Evolutionary conservation across 768 basidiomycete genomes (phyloP).

Genomic region (Omphalotus guepiniiformis): DNA sequence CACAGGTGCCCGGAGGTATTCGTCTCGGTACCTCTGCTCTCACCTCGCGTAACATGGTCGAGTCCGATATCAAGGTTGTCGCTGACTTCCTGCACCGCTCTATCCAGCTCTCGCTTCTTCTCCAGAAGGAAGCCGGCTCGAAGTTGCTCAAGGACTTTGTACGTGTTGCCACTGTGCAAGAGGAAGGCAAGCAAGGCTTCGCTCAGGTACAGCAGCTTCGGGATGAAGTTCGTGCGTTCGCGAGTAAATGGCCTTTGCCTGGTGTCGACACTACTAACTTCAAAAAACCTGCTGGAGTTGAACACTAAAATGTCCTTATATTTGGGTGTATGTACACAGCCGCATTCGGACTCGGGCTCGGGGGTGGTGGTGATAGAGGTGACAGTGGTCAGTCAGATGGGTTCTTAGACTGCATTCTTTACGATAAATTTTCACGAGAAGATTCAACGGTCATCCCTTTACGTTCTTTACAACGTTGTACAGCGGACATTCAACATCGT

Average conservation of each 20-base stretch:
- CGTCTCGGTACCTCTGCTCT: constrained; percentile 93
- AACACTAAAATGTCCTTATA: constrained; percentile 32
- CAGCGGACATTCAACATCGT: constrained; percentile 55
- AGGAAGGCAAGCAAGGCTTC: constrained; percentile 68
- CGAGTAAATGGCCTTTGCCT: constrained; percentile 87
- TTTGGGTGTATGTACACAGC: too few species aligned
- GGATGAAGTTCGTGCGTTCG: constrained; percentile 78
- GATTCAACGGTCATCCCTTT: constrained; percentile 53
- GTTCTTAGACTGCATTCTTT: neutral
- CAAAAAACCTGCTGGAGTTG: constrained; percentile 60
- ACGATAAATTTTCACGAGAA: constrained; percentile 20
- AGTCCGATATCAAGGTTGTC: constrained; percentile 82
- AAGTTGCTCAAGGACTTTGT: constrained; percentile 98
- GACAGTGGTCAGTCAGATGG: neutral
- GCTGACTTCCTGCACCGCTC: constrained; percentile 91
- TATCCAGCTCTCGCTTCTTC: constrained; percentile 81
- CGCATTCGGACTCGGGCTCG: neutral
- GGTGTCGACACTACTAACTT: constrained; percentile 59
- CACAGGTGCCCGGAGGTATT: constrained; percentile 94
- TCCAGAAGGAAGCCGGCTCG: constrained; percentile 93
- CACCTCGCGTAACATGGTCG: constrained; percentile 91
- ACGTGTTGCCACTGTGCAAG: constrained; percentile 63
- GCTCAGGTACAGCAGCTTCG: constrained; percentile 69
- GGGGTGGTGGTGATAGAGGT: neutral
- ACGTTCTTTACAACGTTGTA: constrained; percentile 21